Conservation (phyloP, 257 asterid genomes). For the Ehretia macrophylla region DNA sequence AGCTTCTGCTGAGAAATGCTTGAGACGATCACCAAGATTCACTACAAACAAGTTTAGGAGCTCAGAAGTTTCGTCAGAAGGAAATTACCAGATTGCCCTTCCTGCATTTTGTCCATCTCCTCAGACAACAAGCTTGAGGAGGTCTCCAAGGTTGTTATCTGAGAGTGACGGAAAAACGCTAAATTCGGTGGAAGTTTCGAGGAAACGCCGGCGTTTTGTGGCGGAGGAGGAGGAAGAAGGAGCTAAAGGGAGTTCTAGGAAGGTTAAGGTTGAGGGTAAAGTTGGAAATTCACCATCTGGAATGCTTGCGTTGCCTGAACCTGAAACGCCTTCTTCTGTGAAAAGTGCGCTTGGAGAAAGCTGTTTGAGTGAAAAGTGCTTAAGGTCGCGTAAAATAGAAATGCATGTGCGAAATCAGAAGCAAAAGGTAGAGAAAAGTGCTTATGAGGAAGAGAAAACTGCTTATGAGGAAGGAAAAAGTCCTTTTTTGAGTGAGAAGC, state of each 20-base stretch:
- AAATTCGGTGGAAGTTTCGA: slow-evolving; percentile 14
- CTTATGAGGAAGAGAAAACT: neutral
- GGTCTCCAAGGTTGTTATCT: slow-evolving; percentile 19
- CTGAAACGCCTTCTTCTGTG: slow-evolving; percentile 10
- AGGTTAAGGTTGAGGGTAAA: slow-evolving; percentile 13
- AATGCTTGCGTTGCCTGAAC: slow-evolving; percentile 24
- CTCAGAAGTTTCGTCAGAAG: slow-evolving; percentile 4
- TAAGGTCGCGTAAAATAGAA: slow-evolving; percentile 30
- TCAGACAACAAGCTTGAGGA: slow-evolving; percentile 9
- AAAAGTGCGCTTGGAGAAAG: slow-evolving; percentile 8
- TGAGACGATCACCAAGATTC: slow-evolving; percentile 40
- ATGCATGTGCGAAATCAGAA: slow-evolving; percentile 22
- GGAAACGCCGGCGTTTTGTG: slow-evolving; percentile 24
- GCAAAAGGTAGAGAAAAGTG: slow-evolving; percentile 6
- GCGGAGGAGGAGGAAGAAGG: slow-evolving; percentile 8
- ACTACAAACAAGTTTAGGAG: slow-evolving; percentile 30
- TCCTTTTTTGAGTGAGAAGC: slow-evolving; percentile 3
- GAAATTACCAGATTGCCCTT: neutral
- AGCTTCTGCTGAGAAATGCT: slow-evolving; percentile 12
- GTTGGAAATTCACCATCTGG: neutral
- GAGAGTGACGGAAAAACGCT: slow-evolving; percentile 7
- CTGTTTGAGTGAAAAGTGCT: slow-evolving; percentile 28
- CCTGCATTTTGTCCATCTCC: slow-evolving; percentile 16
- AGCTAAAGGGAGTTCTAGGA: slow-evolving; percentile 16
- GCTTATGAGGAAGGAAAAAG: neutral